Evolutionary conservation across 176 grass and related monocot genomes (phyloP).

Genomic region (Triticum dicoccoides): DNA sequence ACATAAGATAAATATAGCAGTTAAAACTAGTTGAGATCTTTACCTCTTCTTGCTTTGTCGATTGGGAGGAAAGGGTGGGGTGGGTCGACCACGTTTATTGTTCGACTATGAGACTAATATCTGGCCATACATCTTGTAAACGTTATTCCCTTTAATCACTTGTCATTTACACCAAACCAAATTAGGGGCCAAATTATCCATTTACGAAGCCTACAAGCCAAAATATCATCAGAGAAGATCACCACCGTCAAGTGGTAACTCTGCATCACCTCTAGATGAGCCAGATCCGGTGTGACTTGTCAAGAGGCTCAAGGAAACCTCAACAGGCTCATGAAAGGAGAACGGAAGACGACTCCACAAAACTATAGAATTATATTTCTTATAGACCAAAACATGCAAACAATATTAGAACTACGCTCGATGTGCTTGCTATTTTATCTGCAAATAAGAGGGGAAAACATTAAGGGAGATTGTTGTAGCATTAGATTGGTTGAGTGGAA

Average conservation of each 20-base stretch:
- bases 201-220: neutral
- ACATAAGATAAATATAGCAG: neutral
- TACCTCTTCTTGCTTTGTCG: neutral
- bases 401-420: neutral
- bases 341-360: neutral
- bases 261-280: neutral
- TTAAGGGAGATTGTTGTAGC: neutral
- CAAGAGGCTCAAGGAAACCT: neutral
- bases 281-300: neutral
- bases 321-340: neutral
- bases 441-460: neutral
- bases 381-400: neutral
- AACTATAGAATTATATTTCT: neutral
- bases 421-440: constrained; percentile 12
- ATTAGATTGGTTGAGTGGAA: neutral
- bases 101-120: neutral
- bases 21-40: neutral
- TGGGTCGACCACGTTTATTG: neutral
- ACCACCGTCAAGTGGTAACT: neutral
- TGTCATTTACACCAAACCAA: neutral
- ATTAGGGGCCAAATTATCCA: neutral
- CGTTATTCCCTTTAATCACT: neutral
- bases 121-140: neutral
- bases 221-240: neutral
- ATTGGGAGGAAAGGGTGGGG: too few relatives aligned